A percentile compares a stretch with the other conserved stretches of the same genome.
phyloP scores from a whole-genome alignment of 768 basidiomycete species.

The Tulasnella sp. region DNA sequence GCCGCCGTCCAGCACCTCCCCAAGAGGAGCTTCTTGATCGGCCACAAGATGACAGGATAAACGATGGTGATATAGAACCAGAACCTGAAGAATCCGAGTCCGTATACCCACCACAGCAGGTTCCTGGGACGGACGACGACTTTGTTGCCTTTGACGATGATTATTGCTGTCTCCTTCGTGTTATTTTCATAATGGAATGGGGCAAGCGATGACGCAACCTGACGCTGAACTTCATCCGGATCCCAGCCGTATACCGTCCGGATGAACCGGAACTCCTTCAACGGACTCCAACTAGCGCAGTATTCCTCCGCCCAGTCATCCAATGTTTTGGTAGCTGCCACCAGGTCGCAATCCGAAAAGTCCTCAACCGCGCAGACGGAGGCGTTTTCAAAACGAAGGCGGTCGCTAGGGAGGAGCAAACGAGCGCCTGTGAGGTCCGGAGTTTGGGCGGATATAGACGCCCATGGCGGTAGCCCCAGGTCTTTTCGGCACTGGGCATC shows the following conservation, averaged over 20 bases:
- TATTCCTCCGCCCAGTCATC: neutral
- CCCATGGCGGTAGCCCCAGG: neutral
- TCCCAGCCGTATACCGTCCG: neutral
- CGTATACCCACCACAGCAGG: neutral
- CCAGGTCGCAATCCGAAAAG: neutral
- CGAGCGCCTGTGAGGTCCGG: neutral
- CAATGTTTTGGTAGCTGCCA: neutral
- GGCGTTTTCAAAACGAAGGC: neutral
- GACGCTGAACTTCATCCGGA: neutral
- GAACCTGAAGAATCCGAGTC: neutral
- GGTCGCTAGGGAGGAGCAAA: neutral
- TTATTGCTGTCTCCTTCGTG: neutral
- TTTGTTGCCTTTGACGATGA: neutral
- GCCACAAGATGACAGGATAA: neutral
- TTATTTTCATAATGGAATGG: neutral
- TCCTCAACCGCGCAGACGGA: neutral
- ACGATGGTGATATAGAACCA: neutral
- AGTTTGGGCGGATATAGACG: neutral
- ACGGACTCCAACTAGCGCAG: neutral
- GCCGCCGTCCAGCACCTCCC: neutral
- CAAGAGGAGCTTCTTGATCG: neutral
- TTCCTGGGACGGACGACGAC: neutral
- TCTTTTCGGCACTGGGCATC: neutral
- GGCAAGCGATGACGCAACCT: neutral
- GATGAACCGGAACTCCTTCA: neutral